phyloP scores from a whole-genome alignment of 2,329 filamentous ascomycete genomes.

The Colletotrichum neosansevieriae region DNA sequence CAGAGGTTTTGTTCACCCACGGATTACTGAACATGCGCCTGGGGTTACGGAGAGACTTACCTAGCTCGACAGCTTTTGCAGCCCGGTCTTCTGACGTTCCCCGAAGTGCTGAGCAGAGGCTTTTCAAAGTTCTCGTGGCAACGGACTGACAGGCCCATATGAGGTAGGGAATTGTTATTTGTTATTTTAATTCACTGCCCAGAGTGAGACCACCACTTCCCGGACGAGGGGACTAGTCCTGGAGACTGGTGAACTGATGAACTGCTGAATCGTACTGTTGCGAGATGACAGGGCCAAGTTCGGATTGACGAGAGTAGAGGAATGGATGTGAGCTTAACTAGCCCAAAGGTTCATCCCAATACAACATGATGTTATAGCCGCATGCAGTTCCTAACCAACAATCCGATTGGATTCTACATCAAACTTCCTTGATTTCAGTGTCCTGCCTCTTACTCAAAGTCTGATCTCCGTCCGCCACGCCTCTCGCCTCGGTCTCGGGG shows the following conservation, averaged over 20 bases:
- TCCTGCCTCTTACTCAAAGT: constrained; percentile 1
- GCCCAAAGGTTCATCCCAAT: background rate
- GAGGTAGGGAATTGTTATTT: too few species aligned
- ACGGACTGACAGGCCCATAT: too few species aligned
- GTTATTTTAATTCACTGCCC: too few species aligned
- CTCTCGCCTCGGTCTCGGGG: background rate
- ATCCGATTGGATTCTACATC: background rate
- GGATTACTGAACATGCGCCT: too few species aligned
- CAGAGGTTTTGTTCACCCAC: background rate
- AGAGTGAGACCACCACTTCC: too few species aligned
- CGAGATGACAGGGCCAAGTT: too few species aligned
- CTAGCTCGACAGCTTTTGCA: constrained; percentile 28
- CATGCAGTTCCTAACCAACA: too few species aligned
- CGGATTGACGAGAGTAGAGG: background rate
- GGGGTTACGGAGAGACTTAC: background rate
- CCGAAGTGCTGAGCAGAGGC: background rate
- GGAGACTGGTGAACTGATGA: too few species aligned
- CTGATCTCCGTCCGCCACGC: background rate
- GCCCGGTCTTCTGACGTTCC: constrained; percentile 14
- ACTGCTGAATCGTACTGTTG: too few species aligned
- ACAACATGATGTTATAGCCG: background rate
- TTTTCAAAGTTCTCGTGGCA: too few species aligned
- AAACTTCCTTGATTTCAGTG: constrained; percentile 30
- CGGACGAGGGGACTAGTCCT: too few species aligned
- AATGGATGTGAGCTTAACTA: background rate